Percentiles rank a stretch among this genome's conserved stretches.
Evolutionary conservation across 2,329 filamentous ascomycete genomes (phyloP).

Genomic region (Cordyceps cicadae): DNA sequence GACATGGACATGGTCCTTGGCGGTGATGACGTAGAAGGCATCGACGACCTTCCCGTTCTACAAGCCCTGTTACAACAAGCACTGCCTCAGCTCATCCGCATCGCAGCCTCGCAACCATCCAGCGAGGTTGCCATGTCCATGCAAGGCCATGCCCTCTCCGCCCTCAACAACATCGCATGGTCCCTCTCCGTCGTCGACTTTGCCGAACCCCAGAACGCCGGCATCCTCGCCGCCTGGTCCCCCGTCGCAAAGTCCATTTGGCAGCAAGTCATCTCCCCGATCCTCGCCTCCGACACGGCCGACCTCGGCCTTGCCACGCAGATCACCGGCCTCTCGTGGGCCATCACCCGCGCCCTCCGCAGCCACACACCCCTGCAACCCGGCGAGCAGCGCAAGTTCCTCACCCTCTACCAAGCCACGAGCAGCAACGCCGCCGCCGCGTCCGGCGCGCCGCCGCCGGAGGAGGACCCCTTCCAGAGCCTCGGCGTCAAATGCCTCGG

Average conservation of each 20-base stretch:
- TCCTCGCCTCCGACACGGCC: constrained; percentile 52
- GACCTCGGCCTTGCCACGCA: constrained; percentile 54
- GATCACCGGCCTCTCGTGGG: constrained; percentile 60
- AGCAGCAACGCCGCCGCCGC: constrained; percentile 22
- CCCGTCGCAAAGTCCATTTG: constrained; percentile 49
- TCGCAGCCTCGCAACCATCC: constrained; percentile 32
- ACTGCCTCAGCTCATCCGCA: constrained; percentile 37
- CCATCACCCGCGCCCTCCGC: constrained; percentile 46
- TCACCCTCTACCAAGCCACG: constrained; percentile 55
- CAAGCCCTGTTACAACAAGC: constrained; percentile 30
- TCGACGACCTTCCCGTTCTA: constrained; percentile 48
- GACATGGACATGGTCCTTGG: constrained; percentile 60
- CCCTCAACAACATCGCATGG: constrained; percentile 61
- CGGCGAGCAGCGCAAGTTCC: constrained; percentile 54
- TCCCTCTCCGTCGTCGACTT: constrained; percentile 56
- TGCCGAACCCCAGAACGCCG: constrained; percentile 41
- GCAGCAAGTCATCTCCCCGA: constrained; percentile 45
- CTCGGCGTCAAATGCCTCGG: constrained; percentile 60
- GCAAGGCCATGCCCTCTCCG: constrained; percentile 47
- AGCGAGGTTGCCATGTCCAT: constrained; percentile 36
- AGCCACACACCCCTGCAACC: constrained; percentile 38
- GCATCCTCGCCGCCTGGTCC: constrained; percentile 46
- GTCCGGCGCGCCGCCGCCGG: constrained; percentile 11
- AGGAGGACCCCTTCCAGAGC: constrained; percentile 50
- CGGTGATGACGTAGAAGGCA: constrained; percentile 28